Evolutionary conservation across 2,329 filamentous ascomycete species (phyloP).

Genomic region (Aureobasidium vineae): DNA sequence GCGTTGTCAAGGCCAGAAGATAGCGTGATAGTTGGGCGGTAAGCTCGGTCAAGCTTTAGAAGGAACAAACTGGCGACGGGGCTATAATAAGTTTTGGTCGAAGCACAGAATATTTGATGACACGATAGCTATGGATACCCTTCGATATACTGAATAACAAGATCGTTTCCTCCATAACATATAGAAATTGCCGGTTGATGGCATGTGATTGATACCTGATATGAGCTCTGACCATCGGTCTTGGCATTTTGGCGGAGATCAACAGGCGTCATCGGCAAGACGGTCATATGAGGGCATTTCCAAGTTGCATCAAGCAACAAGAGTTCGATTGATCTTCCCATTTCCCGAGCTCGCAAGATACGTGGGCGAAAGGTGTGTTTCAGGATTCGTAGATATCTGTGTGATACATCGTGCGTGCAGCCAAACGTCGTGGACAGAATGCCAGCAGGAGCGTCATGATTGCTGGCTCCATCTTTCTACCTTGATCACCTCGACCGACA

Average conservation of each 20-base stretch:
- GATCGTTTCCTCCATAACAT: too few relatives aligned
- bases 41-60: not conserved
- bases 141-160: not conserved
- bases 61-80: not conserved
- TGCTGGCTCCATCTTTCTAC: constrained; percentile 14
- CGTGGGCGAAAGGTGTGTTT: not conserved
- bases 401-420: not conserved
- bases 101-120: not conserved
- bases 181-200: not conserved
- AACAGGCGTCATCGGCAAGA: not conserved
- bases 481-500: constrained; percentile 15
- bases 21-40: constrained; percentile 10
- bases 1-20: constrained; percentile 11
- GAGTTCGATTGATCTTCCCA: not conserved
- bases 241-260: constrained; percentile 8
- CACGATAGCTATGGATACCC: constrained; percentile 1
- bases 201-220: constrained; percentile 6
- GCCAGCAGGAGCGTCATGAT: constrained; percentile 17
- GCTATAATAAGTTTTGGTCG: not conserved
- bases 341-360: not conserved
- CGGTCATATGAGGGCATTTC: not conserved
- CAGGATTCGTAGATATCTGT: not conserved
- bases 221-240: not conserved
- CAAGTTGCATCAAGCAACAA: constrained; percentile 1
- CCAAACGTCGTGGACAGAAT: not conserved